Evolutionary conservation across 139 green algal species (phyloP), one percentile per base, ranked within the genome.

Genomic region (Chlamydomonas asymmetrica): DNA sequence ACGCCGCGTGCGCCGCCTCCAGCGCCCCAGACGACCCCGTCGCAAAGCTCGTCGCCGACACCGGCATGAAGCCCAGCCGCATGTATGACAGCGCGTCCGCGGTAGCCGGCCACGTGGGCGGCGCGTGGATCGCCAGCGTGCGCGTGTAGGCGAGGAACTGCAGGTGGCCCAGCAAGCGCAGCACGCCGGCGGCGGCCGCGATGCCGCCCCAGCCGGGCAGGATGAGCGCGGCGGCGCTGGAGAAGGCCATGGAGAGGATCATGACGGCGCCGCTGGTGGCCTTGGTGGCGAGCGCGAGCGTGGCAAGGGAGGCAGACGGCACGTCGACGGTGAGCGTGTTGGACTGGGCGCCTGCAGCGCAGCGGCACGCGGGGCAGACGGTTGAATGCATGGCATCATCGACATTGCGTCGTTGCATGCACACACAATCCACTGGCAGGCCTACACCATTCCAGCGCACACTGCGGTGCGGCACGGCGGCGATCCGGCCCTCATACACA

Each of bases 101-200:
- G 4, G 69, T 39, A 25, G 23, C 4, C 29, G n/a, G 1, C 39
- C 41, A 76, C 16, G 69, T 13, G 4, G 35, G 16, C n/a, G 69
- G 69, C 54, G 57, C 56, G 37, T 37, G 39, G 31, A 63, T 49
- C 8, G 54, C 39, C 38, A 76, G 41, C 6, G 9, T 9, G 13
- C 32, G 39, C 5, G 66, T 73, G 66, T 50, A 73, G 48, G 66
- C 10, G 20, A 73, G 52, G 45, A 62, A 31, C 63, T 79, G 73
- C 38, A 73, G 38, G 37, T 79, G 73, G 0, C 63, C 73, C 38
- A 62, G 2, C 6, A 45, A 66, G 27, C 73, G 73, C 63, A 79
- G 73, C 48, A 73, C 9, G n/a, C 63, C 73, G 6, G 32, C 63
- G 20, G 34, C 73, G 49, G 63, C 72, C 18, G 73, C 63, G 18